Evolutionary conservation across 352 stramenopile species (phyloP).

Genomic region (Pythium graminicola): DNA sequence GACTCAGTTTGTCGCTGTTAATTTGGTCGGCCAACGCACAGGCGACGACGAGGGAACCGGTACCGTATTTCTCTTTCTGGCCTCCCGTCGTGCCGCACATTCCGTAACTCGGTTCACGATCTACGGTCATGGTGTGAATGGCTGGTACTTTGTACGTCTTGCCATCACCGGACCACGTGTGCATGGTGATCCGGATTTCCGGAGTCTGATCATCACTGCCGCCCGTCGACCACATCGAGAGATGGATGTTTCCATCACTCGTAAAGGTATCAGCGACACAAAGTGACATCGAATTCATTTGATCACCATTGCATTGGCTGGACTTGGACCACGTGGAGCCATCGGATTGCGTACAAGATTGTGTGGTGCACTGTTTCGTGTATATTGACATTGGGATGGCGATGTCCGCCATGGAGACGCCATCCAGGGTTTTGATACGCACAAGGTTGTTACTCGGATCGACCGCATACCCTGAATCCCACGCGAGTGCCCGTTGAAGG

Average conservation of each 20-base stretch:
- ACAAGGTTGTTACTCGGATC: constrained; percentile 3
- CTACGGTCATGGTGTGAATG: neutral
- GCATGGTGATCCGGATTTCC: neutral
- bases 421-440: constrained; percentile 7
- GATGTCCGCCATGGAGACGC: constrained; percentile 22
- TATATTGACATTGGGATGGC: neutral
- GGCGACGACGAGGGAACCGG: no score
- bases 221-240: constrained; percentile 1
- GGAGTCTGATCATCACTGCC: neutral
- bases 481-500: constrained; percentile 21
- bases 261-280: constrained; percentile 7
- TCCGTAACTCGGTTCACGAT: no score
- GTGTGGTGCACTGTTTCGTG: neutral
- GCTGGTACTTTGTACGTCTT: neutral
- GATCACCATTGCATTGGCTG: constrained; percentile 8
- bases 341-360: constrained; percentile 13
- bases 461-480: constrained; percentile 22
- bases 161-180: constrained; percentile 1
- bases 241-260: neutral
- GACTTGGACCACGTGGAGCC: constrained; percentile 3
- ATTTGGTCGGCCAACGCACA: no score
- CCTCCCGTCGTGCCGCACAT: no score
- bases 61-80: no score
- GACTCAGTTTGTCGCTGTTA: no score
- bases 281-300: constrained; percentile 3